Evolutionary conservation across 2,329 filamentous ascomycete species (phyloP).

Genomic region (Hypoxylon sp.): DNA sequence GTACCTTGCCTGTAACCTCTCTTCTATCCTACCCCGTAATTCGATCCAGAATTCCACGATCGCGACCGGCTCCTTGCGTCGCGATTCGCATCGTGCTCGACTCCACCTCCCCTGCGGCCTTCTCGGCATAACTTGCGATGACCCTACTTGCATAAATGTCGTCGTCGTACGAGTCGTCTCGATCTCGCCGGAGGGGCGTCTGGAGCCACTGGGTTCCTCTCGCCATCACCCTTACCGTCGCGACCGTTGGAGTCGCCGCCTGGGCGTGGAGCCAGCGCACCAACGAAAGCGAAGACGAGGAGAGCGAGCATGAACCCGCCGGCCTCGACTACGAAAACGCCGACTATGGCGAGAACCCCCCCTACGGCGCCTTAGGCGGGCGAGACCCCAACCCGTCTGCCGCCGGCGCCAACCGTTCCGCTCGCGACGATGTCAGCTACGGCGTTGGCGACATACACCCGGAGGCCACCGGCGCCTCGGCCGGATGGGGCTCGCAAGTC

Average conservation of each 20-base stretch:
- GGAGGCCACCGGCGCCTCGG: constrained; percentile 48
- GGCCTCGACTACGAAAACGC: constrained; percentile 58
- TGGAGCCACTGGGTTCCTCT: constrained; percentile 91
- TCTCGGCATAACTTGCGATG: constrained; percentile 48
- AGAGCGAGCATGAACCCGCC: constrained; percentile 62
- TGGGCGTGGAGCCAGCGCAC: constrained; percentile 94
- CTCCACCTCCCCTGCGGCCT: constrained; percentile 22
- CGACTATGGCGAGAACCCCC: constrained; percentile 59
- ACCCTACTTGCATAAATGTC: constrained; percentile 60
- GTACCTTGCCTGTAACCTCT: constrained; percentile 3
- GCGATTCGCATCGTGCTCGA: constrained; percentile 24
- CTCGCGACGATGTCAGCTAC: constrained; percentile 53
- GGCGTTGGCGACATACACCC: constrained; percentile 49
- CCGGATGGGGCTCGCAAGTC: constrained; percentile 78
- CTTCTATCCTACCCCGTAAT: constrained; percentile 12
- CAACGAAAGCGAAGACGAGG: constrained; percentile 74
- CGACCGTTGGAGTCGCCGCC: constrained; percentile 83
- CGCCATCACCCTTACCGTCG: constrained; percentile 84
- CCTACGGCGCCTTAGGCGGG: constrained; percentile 56
- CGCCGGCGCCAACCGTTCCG: constrained; percentile 50
- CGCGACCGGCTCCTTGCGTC: constrained; percentile 23
- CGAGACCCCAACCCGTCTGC: constrained; percentile 46
- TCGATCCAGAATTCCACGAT: constrained; percentile 4
- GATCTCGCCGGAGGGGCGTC: constrained; percentile 66
- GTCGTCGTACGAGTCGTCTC: constrained; percentile 69